phyloP scores from a whole-genome alignment of 1,284 basidiomycete genomes.

The Malassezia sympodialis region DNA sequence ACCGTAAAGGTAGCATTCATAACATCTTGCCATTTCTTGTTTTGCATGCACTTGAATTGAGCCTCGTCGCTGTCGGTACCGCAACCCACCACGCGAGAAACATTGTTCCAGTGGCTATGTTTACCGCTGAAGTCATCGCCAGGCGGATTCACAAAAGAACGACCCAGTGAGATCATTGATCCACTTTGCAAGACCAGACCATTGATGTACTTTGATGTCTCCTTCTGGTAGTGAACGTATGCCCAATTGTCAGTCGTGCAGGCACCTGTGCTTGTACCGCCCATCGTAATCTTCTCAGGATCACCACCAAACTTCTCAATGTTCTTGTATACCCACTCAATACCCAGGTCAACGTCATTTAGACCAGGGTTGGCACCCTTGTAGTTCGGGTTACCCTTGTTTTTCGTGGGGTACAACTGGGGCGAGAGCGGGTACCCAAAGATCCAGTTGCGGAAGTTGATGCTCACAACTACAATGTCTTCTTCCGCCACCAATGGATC shows the following conservation, averaged over 20 bases:
- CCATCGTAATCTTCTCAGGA: conserved; percentile 60
- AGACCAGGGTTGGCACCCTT: conserved; percentile 29
- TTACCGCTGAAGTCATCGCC: neutral
- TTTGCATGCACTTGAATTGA: conserved; percentile 19
- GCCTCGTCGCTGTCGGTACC: conserved; percentile 2
- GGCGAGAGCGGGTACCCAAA: conserved; percentile 15
- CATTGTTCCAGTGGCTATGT: conserved; percentile 11
- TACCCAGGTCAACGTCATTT: conserved; percentile 30
- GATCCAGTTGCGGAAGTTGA: conserved; percentile 20
- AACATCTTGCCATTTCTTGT: conserved; percentile 5
- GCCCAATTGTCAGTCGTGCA: conserved; percentile 14
- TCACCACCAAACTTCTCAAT: conserved; percentile 60
- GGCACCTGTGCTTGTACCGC: conserved; percentile 78
- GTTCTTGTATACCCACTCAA: conserved; percentile 55
- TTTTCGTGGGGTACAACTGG: neutral
- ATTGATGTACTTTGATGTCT: conserved; percentile 5
- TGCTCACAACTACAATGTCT: conserved; percentile 10
- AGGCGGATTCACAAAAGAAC: conserved; percentile 1
- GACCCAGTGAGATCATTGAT: conserved; percentile 15
- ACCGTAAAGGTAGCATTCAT: conserved; percentile 8
- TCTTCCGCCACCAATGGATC: conserved; percentile 12
- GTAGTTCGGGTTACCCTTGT: conserved; percentile 2
- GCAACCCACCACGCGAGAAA: conserved; percentile 13
- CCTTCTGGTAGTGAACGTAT: conserved; percentile 14
- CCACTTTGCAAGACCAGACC: conserved; percentile 15